Conservation (phyloP, 805 yeast genomes). For the Myxozyma melibiosi region DNA sequence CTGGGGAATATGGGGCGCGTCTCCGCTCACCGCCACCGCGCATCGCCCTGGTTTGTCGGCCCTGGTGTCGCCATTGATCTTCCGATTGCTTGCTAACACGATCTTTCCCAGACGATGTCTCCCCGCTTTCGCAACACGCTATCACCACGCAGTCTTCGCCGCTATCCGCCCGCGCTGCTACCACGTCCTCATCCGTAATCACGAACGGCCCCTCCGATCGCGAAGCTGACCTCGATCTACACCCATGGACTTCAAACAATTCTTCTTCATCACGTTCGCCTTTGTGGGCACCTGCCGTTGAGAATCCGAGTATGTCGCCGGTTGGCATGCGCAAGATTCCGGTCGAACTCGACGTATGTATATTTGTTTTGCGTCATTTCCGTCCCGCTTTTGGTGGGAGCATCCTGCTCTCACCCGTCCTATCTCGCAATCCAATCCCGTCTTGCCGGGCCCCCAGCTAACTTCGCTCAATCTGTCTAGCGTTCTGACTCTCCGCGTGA, state of each 20-base stretch:
- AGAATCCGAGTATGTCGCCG: conserved; percentile 20
- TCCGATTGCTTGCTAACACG: neutral
- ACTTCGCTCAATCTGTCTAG: neutral
- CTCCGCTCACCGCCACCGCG: conserved; percentile 21
- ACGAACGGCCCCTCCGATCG: conserved; percentile 19
- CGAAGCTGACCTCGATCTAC: conserved; percentile 29
- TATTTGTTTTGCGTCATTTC: neutral
- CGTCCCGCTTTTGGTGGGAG: neutral
- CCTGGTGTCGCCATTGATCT: neutral
- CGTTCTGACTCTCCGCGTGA: conserved; percentile 28
- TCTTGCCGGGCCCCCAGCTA: neutral
- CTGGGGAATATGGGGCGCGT: conserved; percentile 34
- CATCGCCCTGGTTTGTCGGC: conserved; percentile 14
- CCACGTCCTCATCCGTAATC: conserved; percentile 1
- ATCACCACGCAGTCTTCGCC: conserved; percentile 14
- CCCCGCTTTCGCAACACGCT: conserved; percentile 18
- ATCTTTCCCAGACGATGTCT: conserved; percentile 13
- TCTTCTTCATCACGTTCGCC: conserved; percentile 33
- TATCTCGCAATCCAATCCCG: neutral
- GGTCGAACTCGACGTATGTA: conserved; percentile 23
- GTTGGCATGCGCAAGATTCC: conserved; percentile 28
- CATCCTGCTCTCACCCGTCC: too few species aligned
- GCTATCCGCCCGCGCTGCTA: conserved; percentile 11
- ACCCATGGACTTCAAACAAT: conserved; percentile 26
- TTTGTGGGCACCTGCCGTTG: conserved; percentile 22